Percentiles rank a stretch among this genome's conserved stretches.
Conservation (phyloP, 495 filamentous ascomycete species). For the Penicillium roqueforti region DNA sequence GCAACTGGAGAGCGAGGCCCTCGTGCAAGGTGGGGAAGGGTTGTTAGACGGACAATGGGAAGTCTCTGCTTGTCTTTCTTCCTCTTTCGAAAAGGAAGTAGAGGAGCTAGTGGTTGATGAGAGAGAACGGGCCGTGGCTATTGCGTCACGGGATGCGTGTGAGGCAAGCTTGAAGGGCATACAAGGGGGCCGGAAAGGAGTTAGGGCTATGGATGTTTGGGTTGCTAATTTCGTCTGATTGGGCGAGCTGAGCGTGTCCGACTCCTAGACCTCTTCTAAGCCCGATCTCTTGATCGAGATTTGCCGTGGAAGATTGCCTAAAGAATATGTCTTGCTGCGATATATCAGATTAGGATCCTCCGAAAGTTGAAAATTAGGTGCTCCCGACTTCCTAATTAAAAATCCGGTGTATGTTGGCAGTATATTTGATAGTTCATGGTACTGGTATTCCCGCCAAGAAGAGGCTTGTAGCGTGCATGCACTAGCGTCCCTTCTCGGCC, state of each 20-base stretch:
- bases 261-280: neutral
- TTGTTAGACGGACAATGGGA: conserved; percentile 49
- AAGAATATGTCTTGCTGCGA: too few species aligned
- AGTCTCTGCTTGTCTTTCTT: conserved; percentile 28
- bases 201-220: conserved; percentile 49
- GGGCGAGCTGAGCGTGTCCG: conserved; percentile 5
- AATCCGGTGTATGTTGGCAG: too few species aligned
- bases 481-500: too few species aligned
- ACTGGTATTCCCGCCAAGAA: too few species aligned
- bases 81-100: conserved; percentile 25
- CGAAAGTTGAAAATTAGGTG: too few species aligned
- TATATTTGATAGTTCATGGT: too few species aligned
- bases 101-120: conserved; percentile 27
- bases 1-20: conserved; percentile 26
- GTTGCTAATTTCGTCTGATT: conserved; percentile 33
- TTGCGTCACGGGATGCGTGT: conserved; percentile 32
- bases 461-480: too few species aligned
- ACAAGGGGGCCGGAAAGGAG: conserved; percentile 28
- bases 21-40: conserved; percentile 27
- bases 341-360: too few species aligned
- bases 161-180: conserved; percentile 26
- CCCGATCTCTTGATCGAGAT: too few species aligned
- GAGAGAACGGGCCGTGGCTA: conserved; percentile 31
- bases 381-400: too few species aligned
- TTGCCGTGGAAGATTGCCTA: too few species aligned